Percentiles rank a stretch among this genome's conserved stretches.
Evolutionary conservation across 306 rosid genomes (phyloP).

Genomic region (Macrotyloma uniflorum): DNA sequence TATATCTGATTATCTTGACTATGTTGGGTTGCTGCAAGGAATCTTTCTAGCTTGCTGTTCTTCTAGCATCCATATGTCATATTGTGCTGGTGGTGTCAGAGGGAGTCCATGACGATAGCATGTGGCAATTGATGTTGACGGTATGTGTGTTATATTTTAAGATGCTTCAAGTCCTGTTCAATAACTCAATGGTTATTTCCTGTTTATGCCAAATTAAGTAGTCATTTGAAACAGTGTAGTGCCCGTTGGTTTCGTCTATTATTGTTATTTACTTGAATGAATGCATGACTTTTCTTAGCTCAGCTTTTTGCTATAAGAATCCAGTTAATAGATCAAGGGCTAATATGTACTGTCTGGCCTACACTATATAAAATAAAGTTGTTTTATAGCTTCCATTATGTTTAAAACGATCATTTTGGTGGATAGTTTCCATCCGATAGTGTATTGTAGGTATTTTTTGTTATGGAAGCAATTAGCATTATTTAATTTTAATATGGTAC

Average conservation of each 20-base stretch:
- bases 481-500: not conserved
- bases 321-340: not conserved
- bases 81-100: conserved; percentile 82
- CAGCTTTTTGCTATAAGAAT: not conserved
- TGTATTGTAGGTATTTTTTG: not conserved
- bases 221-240: not conserved
- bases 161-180: conserved; percentile 13
- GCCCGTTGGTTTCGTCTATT: conserved; percentile 8
- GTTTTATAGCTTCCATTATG: not conserved
- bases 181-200: not conserved
- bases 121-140: conserved; percentile 88
- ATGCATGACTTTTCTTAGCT: not conserved
- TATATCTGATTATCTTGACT: conserved; percentile 41
- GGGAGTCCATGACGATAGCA: conserved; percentile 71
- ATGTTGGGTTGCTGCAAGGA: conserved; percentile 69
- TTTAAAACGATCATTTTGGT: not conserved
- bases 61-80: conserved; percentile 78
- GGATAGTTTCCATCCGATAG: conserved; percentile 6
- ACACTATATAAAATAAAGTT: not conserved
- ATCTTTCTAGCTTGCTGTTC: conserved; percentile 76
- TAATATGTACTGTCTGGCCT: not conserved
- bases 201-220: not conserved
- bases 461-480: conserved; percentile 3
- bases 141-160: conserved; percentile 43
- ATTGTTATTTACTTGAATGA: not conserved